Evolutionary conservation across 2,329 filamentous ascomycete genomes (phyloP).

Genomic region (Ceratocystis destructans): DNA sequence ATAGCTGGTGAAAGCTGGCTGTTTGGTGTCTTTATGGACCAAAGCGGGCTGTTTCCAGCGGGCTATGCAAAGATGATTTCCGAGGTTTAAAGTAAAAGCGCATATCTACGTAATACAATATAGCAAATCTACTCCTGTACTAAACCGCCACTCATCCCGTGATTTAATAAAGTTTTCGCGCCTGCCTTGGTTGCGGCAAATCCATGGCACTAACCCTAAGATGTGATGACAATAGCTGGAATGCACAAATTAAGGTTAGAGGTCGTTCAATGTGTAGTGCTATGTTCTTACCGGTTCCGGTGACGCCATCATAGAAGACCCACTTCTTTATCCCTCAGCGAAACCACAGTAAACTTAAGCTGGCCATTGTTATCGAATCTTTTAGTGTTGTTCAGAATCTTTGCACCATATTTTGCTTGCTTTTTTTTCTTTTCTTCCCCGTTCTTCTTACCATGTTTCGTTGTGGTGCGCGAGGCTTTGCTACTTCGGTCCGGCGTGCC

Average conservation of each 20-base stretch:
- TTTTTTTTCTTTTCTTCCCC: not conserved
- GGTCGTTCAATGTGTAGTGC: not conserved
- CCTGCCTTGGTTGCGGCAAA: not conserved
- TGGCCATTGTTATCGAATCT: not conserved
- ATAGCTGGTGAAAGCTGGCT: slow-evolving; percentile 88
- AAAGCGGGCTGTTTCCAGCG: slow-evolving; percentile 65
- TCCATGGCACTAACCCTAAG: not conserved
- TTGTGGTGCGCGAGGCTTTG: slow-evolving; percentile 53
- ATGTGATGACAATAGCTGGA: not conserved
- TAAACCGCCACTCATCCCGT: no score
- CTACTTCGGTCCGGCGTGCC: slow-evolving; percentile 45
- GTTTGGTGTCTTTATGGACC: slow-evolving; percentile 72
- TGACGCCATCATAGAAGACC: slow-evolving; percentile 18
- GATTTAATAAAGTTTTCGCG: not conserved
- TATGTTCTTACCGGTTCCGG: slow-evolving; percentile 8
- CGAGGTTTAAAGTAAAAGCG: not conserved
- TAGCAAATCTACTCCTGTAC: not conserved
- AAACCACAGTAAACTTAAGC: not conserved
- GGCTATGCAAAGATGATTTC: slow-evolving; percentile 48
- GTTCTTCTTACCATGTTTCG: slow-evolving; percentile 46
- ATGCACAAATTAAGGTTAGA: not conserved
- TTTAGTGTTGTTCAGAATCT: not conserved
- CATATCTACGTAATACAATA: not conserved
- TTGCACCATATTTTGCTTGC: not conserved
- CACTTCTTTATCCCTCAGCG: slow-evolving; percentile 13